Conservation (phyloP, 2,329 filamentous ascomycete genomes). For the Aspergillus niger region DNA sequence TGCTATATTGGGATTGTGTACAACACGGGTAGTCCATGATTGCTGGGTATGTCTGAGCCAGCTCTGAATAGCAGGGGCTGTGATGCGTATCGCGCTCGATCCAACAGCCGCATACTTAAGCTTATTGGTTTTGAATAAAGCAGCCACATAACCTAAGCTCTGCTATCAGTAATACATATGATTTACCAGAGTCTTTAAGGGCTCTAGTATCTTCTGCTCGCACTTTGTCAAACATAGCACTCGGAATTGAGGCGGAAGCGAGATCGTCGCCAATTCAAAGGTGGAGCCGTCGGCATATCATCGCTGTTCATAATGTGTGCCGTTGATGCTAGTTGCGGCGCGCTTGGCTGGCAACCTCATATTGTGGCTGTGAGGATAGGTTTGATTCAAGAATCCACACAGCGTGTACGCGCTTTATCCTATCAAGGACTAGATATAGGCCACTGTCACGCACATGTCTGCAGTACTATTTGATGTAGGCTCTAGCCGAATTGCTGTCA, state of each 20-base stretch:
- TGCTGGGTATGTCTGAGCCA: background rate
- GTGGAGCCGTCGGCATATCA: conserved; percentile 9
- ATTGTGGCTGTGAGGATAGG: conserved; percentile 30
- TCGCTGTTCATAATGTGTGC: conserved; percentile 37
- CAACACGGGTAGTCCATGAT: too few species aligned
- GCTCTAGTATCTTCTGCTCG: background rate
- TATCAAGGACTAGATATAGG: conserved; percentile 11
- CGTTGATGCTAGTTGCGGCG: conserved; percentile 48
- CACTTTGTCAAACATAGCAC: background rate
- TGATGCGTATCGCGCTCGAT: too few species aligned
- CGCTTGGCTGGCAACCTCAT: conserved; percentile 42
- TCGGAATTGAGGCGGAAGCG: background rate
- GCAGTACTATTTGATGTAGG: conserved; percentile 26
- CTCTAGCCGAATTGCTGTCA: conserved; percentile 41
- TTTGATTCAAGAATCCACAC: conserved; percentile 18
- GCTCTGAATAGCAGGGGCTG: background rate
- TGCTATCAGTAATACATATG: background rate
- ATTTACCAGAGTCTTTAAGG: background rate
- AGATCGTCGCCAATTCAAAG: background rate
- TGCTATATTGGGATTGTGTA: too few species aligned
- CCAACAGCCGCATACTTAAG: background rate
- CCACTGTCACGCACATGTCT: conserved; percentile 13
- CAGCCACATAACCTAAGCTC: background rate
- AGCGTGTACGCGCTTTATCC: conserved; percentile 7
- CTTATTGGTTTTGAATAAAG: background rate